phyloP scores from a whole-genome alignment of 352 stramenopile genomes.

The Pseudoperonospora humuli region DNA sequence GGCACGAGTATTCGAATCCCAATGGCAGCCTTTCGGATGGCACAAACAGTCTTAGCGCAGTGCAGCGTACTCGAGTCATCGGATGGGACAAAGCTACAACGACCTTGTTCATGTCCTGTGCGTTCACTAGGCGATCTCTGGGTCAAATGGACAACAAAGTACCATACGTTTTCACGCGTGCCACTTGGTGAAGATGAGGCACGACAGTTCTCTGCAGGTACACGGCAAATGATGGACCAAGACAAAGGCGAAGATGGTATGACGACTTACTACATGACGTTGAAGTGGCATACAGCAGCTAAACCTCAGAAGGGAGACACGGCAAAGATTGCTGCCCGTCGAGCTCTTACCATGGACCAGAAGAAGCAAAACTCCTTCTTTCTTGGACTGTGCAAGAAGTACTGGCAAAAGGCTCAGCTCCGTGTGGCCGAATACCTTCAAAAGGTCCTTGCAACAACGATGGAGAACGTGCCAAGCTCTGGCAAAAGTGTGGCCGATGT shows the following conservation, averaged over 20 bases:
- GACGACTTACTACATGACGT: slow-evolving; percentile 65
- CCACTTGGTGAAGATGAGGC: slow-evolving; percentile 47
- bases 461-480: slow-evolving; percentile 4
- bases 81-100: slow-evolving; percentile 54
- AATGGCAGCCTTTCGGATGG: slow-evolving; percentile 50
- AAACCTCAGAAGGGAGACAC: slow-evolving; percentile 82
- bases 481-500: slow-evolving; percentile 27
- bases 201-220: slow-evolving; percentile 59
- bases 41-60: slow-evolving; percentile 50
- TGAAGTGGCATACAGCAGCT: slow-evolving; percentile 78
- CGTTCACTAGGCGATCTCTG: slow-evolving; percentile 74
- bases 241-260: slow-evolving; percentile 28
- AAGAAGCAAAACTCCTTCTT: slow-evolving; percentile 77
- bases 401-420: slow-evolving; percentile 65
- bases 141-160: slow-evolving; percentile 71
- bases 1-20: slow-evolving; percentile 32
- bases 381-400: slow-evolving; percentile 57
- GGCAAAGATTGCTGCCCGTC: slow-evolving; percentile 74
- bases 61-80: slow-evolving; percentile 61
- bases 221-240: slow-evolving; percentile 80
- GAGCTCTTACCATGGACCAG: too few species aligned
- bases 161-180: slow-evolving; percentile 71
- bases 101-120: slow-evolving; percentile 60
- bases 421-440: slow-evolving; percentile 70
- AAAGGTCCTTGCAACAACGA: slow-evolving; percentile 34